Conservation (phyloP, 805 yeast genomes). For the Lipomyces yamadae region DNA sequence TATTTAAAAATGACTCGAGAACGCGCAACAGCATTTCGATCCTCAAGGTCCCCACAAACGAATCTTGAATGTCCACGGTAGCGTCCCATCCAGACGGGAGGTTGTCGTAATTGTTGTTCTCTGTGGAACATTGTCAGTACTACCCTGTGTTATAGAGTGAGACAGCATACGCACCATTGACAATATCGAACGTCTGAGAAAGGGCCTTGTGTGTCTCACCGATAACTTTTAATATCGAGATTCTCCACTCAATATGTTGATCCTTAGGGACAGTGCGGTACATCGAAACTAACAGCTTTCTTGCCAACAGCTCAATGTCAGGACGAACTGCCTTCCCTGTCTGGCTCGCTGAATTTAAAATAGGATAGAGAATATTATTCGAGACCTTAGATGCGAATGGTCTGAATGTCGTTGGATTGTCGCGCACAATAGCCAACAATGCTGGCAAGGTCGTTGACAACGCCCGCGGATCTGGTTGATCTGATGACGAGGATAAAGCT, state of each 20-base stretch:
- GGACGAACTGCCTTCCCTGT: slow-evolving; percentile 5
- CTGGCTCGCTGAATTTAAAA: slow-evolving; percentile 15
- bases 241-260: slow-evolving; percentile 27
- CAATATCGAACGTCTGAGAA: slow-evolving; percentile 7
- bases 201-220: slow-evolving; percentile 27
- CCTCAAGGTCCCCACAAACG: slow-evolving; percentile 19
- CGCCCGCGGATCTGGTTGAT: not conserved
- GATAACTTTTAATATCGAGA: slow-evolving; percentile 16
- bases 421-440: slow-evolving; percentile 13
- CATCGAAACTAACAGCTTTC: slow-evolving; percentile 20
- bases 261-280: slow-evolving; percentile 27
- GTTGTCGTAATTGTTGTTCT: slow-evolving; percentile 14
- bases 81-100: slow-evolving; percentile 26
- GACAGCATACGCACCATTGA: slow-evolving; percentile 11
- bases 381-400: slow-evolving; percentile 23
- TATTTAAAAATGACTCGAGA: slow-evolving; percentile 23
- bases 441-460: slow-evolving; percentile 26
- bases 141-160: not conserved
- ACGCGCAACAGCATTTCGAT: slow-evolving; percentile 27
- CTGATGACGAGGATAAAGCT: slow-evolving; percentile 5
- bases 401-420: slow-evolving; percentile 26
- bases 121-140: not conserved
- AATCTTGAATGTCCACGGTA: slow-evolving; percentile 10
- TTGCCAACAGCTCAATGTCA: slow-evolving; percentile 19
- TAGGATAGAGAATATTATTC: slow-evolving; percentile 23